These are phyloP conservation scores for Heliamphora exappendiculata DNA, from an alignment of 148 eudicot genomes.

Conservation along the genomic window DNA sequence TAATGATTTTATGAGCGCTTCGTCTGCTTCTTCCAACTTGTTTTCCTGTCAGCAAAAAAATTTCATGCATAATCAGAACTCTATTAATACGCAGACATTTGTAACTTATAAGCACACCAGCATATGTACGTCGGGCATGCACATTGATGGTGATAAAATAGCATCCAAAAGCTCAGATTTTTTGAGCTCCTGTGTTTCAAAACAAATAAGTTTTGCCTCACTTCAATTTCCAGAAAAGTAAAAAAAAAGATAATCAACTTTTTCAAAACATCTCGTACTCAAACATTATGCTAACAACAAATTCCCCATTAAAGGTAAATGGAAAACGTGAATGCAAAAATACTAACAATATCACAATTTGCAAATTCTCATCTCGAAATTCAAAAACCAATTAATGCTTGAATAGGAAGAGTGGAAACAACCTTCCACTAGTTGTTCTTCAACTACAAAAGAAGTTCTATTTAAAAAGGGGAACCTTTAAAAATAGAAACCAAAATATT, in stretches of 20 bases:
- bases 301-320: not conserved
- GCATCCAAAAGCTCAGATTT: not conserved
- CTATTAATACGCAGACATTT: not conserved
- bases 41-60: constrained; percentile 33
- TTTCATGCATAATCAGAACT: not conserved
- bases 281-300: not conserved
- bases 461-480: not conserved
- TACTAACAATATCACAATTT: not conserved
- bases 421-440: not conserved
- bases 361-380: not conserved
- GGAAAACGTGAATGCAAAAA: too few relatives aligned
- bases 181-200: not conserved
- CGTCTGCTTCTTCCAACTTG: constrained; percentile 80
- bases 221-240: not conserved
- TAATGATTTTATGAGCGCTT: constrained; percentile 67
- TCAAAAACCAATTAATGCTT: not conserved
- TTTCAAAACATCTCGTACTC: not conserved
- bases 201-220: not conserved
- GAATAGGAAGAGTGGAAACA: not conserved
- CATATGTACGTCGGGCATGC: not conserved
- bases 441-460: not conserved
- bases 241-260: not conserved
- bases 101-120: not conserved
- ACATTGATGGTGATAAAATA: not conserved
- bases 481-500: not conserved